phyloP scores from a whole-genome alignment of 1,139 yeast genomes.

The Diutina pseudorugosa region DNA sequence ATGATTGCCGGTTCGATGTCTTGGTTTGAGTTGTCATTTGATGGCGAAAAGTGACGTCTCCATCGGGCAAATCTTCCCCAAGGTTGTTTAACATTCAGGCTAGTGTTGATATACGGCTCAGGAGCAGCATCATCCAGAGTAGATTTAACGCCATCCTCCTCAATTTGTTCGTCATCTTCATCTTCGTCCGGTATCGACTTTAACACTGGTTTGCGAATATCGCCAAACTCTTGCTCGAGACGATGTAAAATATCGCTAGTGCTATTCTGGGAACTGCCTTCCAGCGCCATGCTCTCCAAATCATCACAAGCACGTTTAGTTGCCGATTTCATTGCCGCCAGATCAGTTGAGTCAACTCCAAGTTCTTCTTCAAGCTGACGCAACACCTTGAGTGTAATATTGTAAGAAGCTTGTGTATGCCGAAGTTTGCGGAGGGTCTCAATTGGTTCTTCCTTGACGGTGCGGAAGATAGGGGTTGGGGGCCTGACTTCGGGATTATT shows the following conservation, averaged over 20 bases:
- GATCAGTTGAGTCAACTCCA: background rate
- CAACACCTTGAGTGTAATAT: background rate
- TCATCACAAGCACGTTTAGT: background rate
- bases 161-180: background rate
- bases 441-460: background rate
- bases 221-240: background rate
- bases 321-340: background rate
- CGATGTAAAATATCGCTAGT: background rate
- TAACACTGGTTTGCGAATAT: background rate
- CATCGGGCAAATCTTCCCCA: background rate
- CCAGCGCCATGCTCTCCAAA: background rate
- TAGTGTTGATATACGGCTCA: background rate
- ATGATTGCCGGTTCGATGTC: background rate
- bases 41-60: background rate
- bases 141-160: background rate
- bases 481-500: background rate
- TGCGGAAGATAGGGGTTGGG: background rate
- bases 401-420: background rate
- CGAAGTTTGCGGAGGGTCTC: conserved; percentile 1
- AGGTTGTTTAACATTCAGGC: background rate
- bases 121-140: background rate
- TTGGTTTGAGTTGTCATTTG: background rate
- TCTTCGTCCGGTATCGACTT: background rate
- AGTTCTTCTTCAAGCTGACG: background rate
- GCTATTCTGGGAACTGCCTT: too few species aligned